Base-by-base conservation (phyloP, 495 filamentous ascomycete species). In the Hypoxylon perforatum region DNA sequence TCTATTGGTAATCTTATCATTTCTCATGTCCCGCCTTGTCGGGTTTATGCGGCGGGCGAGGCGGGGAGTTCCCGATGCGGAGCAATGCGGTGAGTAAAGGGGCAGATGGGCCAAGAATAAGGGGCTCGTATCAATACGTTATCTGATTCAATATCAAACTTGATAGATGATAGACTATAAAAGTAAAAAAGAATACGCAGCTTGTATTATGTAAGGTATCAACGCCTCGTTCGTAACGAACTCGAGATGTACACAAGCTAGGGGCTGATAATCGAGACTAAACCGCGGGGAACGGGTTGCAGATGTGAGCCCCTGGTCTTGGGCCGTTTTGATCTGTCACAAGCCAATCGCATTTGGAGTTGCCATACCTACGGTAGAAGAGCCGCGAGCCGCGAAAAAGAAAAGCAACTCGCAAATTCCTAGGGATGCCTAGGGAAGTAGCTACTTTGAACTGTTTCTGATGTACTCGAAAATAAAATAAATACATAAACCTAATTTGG, bases 211-310 rank as follows among this genome's bases (percentile, higher is more conserved):
- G 30, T 59, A 38, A 50, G 51, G 44, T 36, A 57, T 53, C 17
- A 18, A n/a, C 1, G 38, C 33, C 36, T 28, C 19, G 47, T 48
- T 14, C n/a, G n/a, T n/a, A n/a, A n/a, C n/a, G n/a, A 35, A 54
- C 39, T 61, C 30, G 17, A 54, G 14, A 39, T 50, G 9, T 48
- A 46, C 51, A 42, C 23, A 50, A 33, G 56, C 60, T 69, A 33
- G 61, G 51, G 61, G 59, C 59, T 57, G 60, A 60, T 61, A 63
- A 63, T 64, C 66, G 50, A 65, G 41, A 69, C 55, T 64, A 57
- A 57, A 65, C 61, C 56, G 66, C 38, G 61, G 61, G 60, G 56
- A 59, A 28, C 25, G 25, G 25, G 25, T 56, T 22, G 19, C 45
- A 55, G 19, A 36, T 33, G 57, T 35, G 15, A 65, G 53, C 8